phyloP scores from a whole-genome alignment of 306 rosid species.

The Lablab purpureus region DNA sequence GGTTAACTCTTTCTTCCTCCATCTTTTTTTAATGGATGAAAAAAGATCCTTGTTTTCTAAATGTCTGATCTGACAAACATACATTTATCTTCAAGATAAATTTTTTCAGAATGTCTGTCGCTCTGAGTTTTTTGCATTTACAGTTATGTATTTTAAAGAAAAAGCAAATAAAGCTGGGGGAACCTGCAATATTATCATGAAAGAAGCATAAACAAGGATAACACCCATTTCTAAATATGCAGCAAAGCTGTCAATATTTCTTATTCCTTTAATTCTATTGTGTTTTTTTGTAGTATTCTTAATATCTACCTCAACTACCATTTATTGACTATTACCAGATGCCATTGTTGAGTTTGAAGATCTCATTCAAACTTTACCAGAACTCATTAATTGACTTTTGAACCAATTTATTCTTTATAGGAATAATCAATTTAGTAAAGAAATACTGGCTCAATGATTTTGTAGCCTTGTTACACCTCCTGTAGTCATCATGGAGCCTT shows the following conservation, averaged over 20 bases:
- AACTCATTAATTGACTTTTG: not conserved
- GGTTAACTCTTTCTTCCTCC: not conserved
- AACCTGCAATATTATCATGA: not conserved
- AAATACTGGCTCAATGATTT: not conserved
- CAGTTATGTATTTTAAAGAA: not conserved
- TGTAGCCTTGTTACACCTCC: not conserved
- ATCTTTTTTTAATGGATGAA: not conserved
- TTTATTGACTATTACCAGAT: not conserved
- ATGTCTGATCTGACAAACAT: not conserved
- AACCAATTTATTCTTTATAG: not conserved
- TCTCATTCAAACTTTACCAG: not conserved
- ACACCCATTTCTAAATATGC: not conserved
- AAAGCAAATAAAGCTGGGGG: slow-evolving; percentile 9
- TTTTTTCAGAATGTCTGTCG: slow-evolving; percentile 7
- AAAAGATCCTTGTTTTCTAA: slow-evolving; percentile 19
- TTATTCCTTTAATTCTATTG: slow-evolving; percentile 4
- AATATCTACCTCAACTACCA: not conserved
- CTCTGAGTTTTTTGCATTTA: not conserved
- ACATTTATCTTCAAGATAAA: slow-evolving; percentile 17
- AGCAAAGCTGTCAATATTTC: not conserved
- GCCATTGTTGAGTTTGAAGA: not conserved
- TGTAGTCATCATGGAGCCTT: not conserved
- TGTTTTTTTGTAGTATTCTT: not conserved
- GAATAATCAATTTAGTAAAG: not conserved
- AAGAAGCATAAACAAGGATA: not conserved